Conservation (phyloP, 2,329 filamentous ascomycete species). For the Aspergillus neoniger region DNA sequence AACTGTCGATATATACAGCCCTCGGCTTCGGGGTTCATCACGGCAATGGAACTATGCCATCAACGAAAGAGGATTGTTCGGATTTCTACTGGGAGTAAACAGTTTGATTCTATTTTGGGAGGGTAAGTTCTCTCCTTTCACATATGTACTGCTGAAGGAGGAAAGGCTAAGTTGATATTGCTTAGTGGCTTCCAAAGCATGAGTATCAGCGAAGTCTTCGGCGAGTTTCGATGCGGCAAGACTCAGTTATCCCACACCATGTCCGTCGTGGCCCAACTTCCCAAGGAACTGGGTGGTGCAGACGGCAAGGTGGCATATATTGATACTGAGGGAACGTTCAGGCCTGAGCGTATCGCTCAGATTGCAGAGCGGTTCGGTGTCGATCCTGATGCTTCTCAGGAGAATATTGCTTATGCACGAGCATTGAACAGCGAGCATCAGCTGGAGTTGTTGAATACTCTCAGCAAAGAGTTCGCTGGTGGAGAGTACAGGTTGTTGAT, state of each 20-base stretch:
- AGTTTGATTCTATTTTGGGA: conserved; percentile 65
- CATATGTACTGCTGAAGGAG: neutral
- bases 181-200: conserved; percentile 68
- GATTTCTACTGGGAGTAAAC: conserved; percentile 70
- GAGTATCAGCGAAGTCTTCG: conserved; percentile 62
- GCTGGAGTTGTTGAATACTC: conserved; percentile 62
- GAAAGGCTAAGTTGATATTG: neutral
- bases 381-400: conserved; percentile 60
- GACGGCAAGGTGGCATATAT: conserved; percentile 71
- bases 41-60: conserved; percentile 64
- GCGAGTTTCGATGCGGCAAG: conserved; percentile 61
- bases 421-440: conserved; percentile 68
- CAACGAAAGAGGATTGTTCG: conserved; percentile 64
- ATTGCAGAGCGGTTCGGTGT: conserved; percentile 67
- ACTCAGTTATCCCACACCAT: conserved; percentile 70
- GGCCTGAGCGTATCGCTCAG: conserved; percentile 66
- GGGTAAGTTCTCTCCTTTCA: conserved; percentile 47
- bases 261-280: conserved; percentile 62
- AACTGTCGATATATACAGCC: conserved; percentile 45
- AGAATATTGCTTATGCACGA: conserved; percentile 68
- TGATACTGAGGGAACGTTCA: conserved; percentile 67
- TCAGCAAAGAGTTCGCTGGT: conserved; percentile 62
- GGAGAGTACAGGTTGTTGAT: conserved; percentile 68
- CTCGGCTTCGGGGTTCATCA: conserved; percentile 62
- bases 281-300: conserved; percentile 63